Evolutionary conservation across 1,284 basidiomycete genomes (phyloP), one percentile per base, ranked within the genome.

Genomic region (Mycena citricolor): DNA sequence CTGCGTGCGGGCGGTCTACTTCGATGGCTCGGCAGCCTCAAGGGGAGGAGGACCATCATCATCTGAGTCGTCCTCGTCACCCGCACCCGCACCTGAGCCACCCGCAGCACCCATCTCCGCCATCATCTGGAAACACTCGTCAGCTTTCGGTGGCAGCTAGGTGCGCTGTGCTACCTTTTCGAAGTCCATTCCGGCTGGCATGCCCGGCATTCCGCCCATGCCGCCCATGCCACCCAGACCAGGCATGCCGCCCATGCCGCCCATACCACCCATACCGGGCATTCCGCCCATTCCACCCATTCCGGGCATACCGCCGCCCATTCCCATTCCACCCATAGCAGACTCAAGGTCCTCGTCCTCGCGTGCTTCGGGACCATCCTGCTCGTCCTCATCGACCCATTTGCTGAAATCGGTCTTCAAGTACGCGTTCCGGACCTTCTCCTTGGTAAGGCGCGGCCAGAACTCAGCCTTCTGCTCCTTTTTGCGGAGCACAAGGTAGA

Each of bases 341-440:
- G n/a, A n/a, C 14, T 39, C 44, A 8, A 64, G 44, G 8, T 76
- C 76, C 0, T 77, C 77, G 8, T 76, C 74, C 0, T 69, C 50
- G 31, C 60, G 65, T 7, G 59, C 59, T 4, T 54, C 54, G 14
- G 67, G 73, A 37, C 73, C 85, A 24, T 90, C 86, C 69, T 97
- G 93, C 66, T 97, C 93, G 61, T 97, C 93, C 71, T 97, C 93
- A 62, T 95, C 93, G 39, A 88, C 86, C 92, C 92, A 97, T 69
- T 89, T 94, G 59, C 74, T 72, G 64, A 94, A 95, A 67, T 95
- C 90, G 37, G 91, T 94, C 76, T 92, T 94, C 65, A 94, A 70
- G 69, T 81, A 94, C 42, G 81, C 71, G 47, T 76, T 79, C 68
- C 80, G 90, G 49, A 78, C 62, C 67, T 92, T 93, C 54, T 89